A percentile compares a stretch with the other conserved stretches of the same genome.
These are phyloP conservation scores for Blumeria hordei DNA, from an alignment of 2,329 filamentous ascomycete species.

Conservation along the genomic window DNA sequence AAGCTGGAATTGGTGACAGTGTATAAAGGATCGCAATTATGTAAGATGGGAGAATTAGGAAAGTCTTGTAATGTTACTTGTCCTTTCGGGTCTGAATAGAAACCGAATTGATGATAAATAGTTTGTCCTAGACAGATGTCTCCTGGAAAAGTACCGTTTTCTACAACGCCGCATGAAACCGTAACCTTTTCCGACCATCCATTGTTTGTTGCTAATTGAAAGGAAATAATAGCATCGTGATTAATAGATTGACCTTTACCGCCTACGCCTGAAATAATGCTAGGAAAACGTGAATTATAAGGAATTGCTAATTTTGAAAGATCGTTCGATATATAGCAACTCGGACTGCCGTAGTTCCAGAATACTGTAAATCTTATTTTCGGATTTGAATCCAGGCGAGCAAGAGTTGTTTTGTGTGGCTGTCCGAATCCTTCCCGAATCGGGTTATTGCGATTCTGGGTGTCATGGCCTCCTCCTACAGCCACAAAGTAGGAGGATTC, in stretches of 20 bases:
- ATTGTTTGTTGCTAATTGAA: background rate
- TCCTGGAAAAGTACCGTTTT: background rate
- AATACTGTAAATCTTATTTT: background rate
- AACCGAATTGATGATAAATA: background rate
- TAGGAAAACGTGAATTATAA: background rate
- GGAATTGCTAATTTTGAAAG: background rate
- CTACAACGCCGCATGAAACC: background rate
- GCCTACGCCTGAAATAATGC: background rate
- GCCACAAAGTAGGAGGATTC: conserved; percentile 1
- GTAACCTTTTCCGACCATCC: background rate
- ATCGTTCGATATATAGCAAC: background rate
- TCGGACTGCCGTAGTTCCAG: background rate
- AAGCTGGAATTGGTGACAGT: no score
- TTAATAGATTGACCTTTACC: background rate
- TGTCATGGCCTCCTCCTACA: background rate
- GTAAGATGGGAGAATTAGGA: background rate
- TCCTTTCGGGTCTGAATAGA: background rate
- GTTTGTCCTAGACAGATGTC: background rate
- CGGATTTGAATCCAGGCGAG: background rate
- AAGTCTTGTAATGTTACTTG: background rate
- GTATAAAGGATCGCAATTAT: background rate
- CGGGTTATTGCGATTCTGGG: background rate
- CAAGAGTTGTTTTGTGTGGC: background rate
- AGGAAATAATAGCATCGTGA: background rate
- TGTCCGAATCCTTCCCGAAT: background rate